Base-by-base conservation (phyloP, 2,329 filamentous ascomycete species). In the Calonectria leucothoes region DNA sequence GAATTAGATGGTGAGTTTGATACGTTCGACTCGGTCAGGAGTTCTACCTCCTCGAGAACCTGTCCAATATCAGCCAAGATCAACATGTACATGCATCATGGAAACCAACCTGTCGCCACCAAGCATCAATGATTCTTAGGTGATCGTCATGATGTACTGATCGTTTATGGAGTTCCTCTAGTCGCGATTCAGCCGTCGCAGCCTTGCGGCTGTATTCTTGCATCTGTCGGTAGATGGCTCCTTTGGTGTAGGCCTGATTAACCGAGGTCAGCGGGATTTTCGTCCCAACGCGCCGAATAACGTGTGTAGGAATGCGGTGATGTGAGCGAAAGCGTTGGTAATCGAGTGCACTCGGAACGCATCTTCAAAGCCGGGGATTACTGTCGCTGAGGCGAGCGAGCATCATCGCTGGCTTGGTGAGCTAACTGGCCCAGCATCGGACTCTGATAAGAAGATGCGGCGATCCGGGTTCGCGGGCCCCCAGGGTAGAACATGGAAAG, bases 181-280 rank as follows among this genome's bases (percentile, higher is more conserved):
- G 88, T 82, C 94, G 94, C 72, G 91, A 89, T 86, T 98, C 96
- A 75, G 97, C 88, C 49, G 94, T 94, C 71, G 90, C 89, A 83
- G 95, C 96, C 83, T 98, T 95, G 79, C 97, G 93, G 86, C 98
- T 98, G 86, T 98, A 98, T 86, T 98, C 97, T 83, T 95, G 94
- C 95, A 99, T 98, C 86, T 98, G 96, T 72, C 97, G 95, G 81
- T 94, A 93, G 83, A 99, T 98, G 76, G 97, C 97, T 87, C 98
- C 97, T 87, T 98, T 99, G 74, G 84, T 86, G 74, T 85, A 86
- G 68, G 82, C 76, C 84, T 86, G 78, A 74, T 51, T 74, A 73
- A 71, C 74, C 71, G 71, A 67, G 72, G 79, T 82, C 75, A 82
- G 79, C 75, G 77, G 76, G 69, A 74, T 71, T 68, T 75, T 65